Base-by-base conservation (phyloP, 306 rosid species). In the Cucurbita pepo region DNA sequence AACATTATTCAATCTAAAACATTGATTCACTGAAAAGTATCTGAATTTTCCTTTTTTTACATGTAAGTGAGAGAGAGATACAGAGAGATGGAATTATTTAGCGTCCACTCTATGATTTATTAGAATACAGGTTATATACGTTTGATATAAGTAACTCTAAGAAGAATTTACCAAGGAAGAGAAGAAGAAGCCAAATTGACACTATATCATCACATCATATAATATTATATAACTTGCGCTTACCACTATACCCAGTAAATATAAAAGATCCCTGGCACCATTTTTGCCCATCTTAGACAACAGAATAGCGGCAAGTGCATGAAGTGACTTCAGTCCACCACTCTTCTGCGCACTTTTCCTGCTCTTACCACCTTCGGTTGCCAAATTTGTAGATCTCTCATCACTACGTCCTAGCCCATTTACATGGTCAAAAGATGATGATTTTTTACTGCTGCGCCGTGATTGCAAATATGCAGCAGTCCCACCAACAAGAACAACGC, bases 401-500 rank as follows among this genome's bases (percentile, higher is more conserved):
- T 78, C 72, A 71, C 80, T 79, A 60, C 62, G 71, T 73, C 69
- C 64, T 15, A 82, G 72, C 47, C 96, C 96, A 78, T 91, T 90
- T 77, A 82, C 76, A 74, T 79, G 79, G 72, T 70, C 80, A 73
- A 77, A 65, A 64, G 79, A 75, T 78, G 65, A 78, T 60, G 21
- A 78, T 71, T 82, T 85, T 85, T 71, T 82, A 76, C 13, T 77
- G 67, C 79, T 84, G 76, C 45, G 75, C 62, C 95, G 85, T 80
- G 97, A 90, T 77, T 83, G 95, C 80, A 89, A 62, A 47, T 91
- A 95, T 18, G 88, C 91, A 82, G 91, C 91, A 57, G 97, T 73
- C 74, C 99, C 99, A 13, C 99, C 95, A 78, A 90, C 95, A 69
- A 84, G 82, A 44, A 89, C 73, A 52, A 89, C 80, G 81, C 99